Conservation (phyloP, 1,284 basidiomycete species). For the Boletus smithii region DNA sequence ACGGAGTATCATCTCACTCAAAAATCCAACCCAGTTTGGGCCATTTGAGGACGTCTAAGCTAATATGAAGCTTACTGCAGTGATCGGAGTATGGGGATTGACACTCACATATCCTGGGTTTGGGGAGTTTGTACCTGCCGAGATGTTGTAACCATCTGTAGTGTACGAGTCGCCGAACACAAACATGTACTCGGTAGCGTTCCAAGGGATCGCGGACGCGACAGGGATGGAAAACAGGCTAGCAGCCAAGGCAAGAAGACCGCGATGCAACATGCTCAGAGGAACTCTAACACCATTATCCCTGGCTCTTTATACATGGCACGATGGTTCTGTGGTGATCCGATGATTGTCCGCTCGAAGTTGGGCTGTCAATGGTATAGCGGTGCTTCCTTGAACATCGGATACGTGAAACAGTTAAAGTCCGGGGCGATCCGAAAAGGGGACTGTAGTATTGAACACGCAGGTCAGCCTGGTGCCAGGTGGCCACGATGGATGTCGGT, state of each 20-base stretch:
- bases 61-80: slow-evolving; percentile 5
- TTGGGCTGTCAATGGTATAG: too few species aligned
- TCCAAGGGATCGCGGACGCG: slow-evolving; percentile 38
- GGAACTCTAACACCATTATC: background rate
- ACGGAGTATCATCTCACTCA: slow-evolving; percentile 36
- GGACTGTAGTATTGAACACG: too few species aligned
- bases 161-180: slow-evolving; percentile 59
- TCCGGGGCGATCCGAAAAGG: too few species aligned
- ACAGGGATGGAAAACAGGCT: slow-evolving; percentile 10
- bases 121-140: slow-evolving; percentile 52
- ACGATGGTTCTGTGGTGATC: too few species aligned
- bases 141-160: slow-evolving; percentile 54
- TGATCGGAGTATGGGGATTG: background rate
- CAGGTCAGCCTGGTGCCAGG: too few species aligned
- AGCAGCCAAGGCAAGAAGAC: slow-evolving; percentile 1
- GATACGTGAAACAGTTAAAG: too few species aligned
- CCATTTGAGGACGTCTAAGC: slow-evolving; percentile 58
- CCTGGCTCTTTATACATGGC: slow-evolving; percentile 5
- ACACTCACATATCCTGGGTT: slow-evolving; percentile 50
- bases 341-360: too few species aligned
- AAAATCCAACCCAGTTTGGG: slow-evolving; percentile 58
- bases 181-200: slow-evolving; percentile 46
- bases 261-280: slow-evolving; percentile 14
- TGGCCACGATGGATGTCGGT: too few species aligned
- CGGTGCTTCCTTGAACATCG: too few species aligned